Evolutionary conservation across 768 basidiomycete species (phyloP).

Genomic region (Calocera cornea): DNA sequence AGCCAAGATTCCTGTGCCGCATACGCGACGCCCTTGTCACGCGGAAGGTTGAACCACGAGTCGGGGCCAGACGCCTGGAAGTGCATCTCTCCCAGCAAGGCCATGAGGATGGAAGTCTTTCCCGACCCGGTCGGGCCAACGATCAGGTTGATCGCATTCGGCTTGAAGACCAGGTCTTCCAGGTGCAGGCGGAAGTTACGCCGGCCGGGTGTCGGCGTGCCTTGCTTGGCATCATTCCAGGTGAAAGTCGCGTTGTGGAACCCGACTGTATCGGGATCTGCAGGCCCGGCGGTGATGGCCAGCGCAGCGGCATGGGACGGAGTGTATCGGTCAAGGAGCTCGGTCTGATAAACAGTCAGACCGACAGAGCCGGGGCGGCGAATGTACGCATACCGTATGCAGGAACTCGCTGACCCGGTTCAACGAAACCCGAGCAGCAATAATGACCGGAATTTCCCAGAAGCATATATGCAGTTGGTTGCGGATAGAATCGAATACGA

Average conservation of each 20-base stretch:
- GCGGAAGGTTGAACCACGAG: slow-evolving; percentile 58
- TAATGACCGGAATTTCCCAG: slow-evolving; percentile 19
- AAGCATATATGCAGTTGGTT: slow-evolving; percentile 31
- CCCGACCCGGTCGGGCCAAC: slow-evolving; percentile 26
- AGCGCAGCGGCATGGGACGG: slow-evolving; percentile 5
- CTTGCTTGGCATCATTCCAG: slow-evolving; percentile 41
- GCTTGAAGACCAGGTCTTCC: slow-evolving; percentile 25
- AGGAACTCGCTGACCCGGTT: slow-evolving; percentile 43
- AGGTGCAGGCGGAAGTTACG: slow-evolving; percentile 21
- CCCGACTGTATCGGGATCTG: slow-evolving; percentile 6
- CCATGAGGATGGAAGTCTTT: slow-evolving; percentile 18
- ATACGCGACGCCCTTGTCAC: slow-evolving; percentile 57
- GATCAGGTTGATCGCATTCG: slow-evolving; percentile 27
- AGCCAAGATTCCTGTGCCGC: slow-evolving; percentile 54
- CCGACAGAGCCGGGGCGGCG: too few species aligned
- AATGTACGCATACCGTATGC: not conserved
- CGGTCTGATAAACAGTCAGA: not conserved
- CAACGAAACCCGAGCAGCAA: slow-evolving; percentile 46
- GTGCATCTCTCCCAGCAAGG: slow-evolving; percentile 30
- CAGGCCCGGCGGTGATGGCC: slow-evolving; percentile 12
- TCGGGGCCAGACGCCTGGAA: slow-evolving; percentile 27
- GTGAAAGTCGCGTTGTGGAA: slow-evolving; percentile 31
- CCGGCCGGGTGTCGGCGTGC: slow-evolving; percentile 17
- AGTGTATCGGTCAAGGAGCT: not conserved
- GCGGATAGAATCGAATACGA: slow-evolving; percentile 50